These are phyloP conservation scores for Ceratocystis diversiconidia DNA, from an alignment of 2,329 filamentous ascomycete species.

Conservation along the genomic window DNA sequence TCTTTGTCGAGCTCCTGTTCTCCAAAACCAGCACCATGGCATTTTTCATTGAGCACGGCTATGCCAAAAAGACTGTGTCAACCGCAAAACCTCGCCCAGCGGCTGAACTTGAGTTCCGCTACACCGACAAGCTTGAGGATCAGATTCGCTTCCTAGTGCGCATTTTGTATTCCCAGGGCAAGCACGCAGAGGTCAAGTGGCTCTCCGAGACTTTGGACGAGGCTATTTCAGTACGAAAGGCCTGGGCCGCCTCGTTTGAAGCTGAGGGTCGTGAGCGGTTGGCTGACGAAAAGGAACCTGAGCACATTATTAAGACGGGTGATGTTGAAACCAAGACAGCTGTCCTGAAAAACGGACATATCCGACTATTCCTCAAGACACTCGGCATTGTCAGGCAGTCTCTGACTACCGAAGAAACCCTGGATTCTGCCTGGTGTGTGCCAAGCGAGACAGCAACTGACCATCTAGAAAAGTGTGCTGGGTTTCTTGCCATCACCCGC, in stretches of 20 bases:
- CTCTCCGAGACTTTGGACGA: conserved; percentile 55
- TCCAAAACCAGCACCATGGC: conserved; percentile 75
- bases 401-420: conserved; percentile 49
- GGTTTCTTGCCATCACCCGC: conserved; percentile 53
- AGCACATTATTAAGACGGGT: conserved; percentile 42
- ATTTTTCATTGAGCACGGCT: conserved; percentile 81
- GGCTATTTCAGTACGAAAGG: conserved; percentile 57
- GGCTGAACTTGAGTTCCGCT: conserved; percentile 71
- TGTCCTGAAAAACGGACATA: conserved; percentile 78
- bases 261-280: conserved; percentile 31
- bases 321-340: conserved; percentile 53
- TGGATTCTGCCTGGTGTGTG: conserved; percentile 65
- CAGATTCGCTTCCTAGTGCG: conserved; percentile 71
- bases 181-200: conserved; percentile 67
- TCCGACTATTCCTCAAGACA: conserved; percentile 71
- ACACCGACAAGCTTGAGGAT: conserved; percentile 50
- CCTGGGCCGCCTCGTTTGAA: conserved; percentile 61
- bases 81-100: conserved; percentile 51
- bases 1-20: conserved; percentile 86
- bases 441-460: conserved; percentile 50
- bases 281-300: conserved; percentile 3
- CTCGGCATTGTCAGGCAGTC: conserved; percentile 51
- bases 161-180: conserved; percentile 64
- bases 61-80: conserved; percentile 58
- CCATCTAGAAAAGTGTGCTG: conserved; percentile 42